Percentiles rank a stretch among this genome's conserved stretches.
These are phyloP conservation scores for Aspergillus biplanus DNA, from an alignment of 495 filamentous ascomycete genomes.

Conservation along the genomic window DNA sequence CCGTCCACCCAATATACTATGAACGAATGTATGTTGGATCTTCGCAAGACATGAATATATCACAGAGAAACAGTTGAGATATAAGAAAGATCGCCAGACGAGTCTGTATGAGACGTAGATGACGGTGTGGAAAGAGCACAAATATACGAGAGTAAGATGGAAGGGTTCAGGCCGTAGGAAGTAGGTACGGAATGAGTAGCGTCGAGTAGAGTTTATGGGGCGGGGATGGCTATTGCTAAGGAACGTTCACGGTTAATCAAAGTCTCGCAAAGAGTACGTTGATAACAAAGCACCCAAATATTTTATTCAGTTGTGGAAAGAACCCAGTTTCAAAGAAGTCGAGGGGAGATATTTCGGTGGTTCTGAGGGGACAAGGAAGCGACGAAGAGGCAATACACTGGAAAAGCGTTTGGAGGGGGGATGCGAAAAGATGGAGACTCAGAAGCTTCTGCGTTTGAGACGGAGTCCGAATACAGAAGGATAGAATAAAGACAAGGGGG, in stretches of 20 bases:
- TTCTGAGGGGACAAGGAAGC: too few species aligned
- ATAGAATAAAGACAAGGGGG: not conserved
- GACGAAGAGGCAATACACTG: slow-evolving; percentile 4
- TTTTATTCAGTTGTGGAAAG: too few species aligned
- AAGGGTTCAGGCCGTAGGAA: not conserved
- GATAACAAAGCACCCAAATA: too few species aligned
- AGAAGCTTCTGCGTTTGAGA: too few species aligned
- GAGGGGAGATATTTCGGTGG: too few species aligned
- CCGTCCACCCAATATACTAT: slow-evolving; percentile 46
- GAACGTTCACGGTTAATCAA: not conserved
- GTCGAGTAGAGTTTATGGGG: not conserved
- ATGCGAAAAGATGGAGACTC: not conserved
- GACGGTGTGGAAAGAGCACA: not conserved
- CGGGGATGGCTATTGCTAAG: not conserved
- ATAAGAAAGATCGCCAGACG: slow-evolving; percentile 1
- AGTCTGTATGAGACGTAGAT: not conserved
- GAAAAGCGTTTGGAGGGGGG: not conserved
- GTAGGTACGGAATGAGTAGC: not conserved
- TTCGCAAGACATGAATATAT: slow-evolving; percentile 26
- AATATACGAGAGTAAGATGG: not conserved
- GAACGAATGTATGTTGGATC: slow-evolving; percentile 24
- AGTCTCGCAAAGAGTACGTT: not conserved
- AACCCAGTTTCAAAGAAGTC: too few species aligned
- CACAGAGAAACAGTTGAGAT: not conserved
- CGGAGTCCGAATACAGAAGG: not conserved